phyloP scores from a whole-genome alignment of 2,329 filamentous ascomycete genomes.

The Ophiostoma angusticollis region DNA sequence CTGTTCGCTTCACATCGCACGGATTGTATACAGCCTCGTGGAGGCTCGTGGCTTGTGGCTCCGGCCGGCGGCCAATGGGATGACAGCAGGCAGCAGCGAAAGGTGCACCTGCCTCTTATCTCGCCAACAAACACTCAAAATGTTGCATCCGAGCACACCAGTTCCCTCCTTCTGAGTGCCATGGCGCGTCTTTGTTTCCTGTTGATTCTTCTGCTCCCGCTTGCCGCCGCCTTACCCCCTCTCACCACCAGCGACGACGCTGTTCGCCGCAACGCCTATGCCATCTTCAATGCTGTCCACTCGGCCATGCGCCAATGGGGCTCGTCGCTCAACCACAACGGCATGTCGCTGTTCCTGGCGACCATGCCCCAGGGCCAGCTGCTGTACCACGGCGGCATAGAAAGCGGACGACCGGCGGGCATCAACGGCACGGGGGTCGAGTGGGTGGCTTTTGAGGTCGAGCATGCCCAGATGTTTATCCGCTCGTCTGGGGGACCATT shows the following conservation, averaged over 20 bases:
- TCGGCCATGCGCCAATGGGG: constrained; percentile 64
- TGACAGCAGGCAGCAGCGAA: no score
- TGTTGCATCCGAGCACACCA: no score
- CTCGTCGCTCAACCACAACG: constrained; percentile 60
- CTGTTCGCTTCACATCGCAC: no score
- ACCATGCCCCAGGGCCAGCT: constrained; percentile 50
- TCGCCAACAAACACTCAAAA: no score
- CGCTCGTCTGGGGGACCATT: background rate
- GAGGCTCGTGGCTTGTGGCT: no score
- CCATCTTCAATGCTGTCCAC: constrained; percentile 62
- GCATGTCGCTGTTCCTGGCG: constrained; percentile 57
- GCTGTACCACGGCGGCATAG: constrained; percentile 51
- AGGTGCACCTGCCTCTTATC: no score
- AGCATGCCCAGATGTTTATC: constrained; percentile 54
- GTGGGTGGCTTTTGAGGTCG: constrained; percentile 67
- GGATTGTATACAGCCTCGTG: no score
- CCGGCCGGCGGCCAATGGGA: no score
- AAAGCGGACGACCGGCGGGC: constrained; percentile 32
- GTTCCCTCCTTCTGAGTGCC: no score
- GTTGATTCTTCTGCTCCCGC: no score
- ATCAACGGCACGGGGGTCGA: constrained; percentile 29
- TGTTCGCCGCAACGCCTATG: constrained; percentile 40
- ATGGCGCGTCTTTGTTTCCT: no score
- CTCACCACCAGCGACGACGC: constrained; percentile 25
- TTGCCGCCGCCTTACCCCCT: constrained; percentile 1